Conservation (phyloP, 2,329 filamentous ascomycete species). For the Phyllosticta citrichinensis region DNA sequence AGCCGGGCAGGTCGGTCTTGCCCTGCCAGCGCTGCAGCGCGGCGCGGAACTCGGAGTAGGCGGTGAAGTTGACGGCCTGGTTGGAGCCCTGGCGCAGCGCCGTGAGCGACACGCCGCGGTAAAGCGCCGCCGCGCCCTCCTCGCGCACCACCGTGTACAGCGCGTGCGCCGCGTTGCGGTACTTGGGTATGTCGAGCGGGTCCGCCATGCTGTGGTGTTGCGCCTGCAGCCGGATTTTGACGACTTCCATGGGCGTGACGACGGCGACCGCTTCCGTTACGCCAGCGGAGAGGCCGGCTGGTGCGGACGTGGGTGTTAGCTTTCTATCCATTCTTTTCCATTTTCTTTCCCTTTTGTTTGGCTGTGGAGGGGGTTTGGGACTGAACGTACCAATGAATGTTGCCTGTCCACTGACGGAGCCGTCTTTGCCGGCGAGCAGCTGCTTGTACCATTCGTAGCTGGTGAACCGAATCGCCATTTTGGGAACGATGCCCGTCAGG, state of each 20-base stretch:
- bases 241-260: constrained; percentile 97
- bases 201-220: constrained; percentile 98
- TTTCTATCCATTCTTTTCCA: not conserved
- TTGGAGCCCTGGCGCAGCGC: constrained; percentile 92
- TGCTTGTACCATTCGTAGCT: constrained; percentile 96
- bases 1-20: constrained; percentile 65
- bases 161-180: constrained; percentile 80
- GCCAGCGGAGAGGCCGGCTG: constrained; percentile 81
- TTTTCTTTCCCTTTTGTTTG: not conserved
- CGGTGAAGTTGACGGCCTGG: constrained; percentile 93
- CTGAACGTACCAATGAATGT: constrained; percentile 56
- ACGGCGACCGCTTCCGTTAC: constrained; percentile 94
- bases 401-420: constrained; percentile 56
- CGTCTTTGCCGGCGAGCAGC: constrained; percentile 55
- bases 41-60: constrained; percentile 88
- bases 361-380: not conserved
- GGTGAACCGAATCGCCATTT: constrained; percentile 99
- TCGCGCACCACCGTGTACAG: constrained; percentile 84
- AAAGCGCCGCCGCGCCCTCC: constrained; percentile 79
- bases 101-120: constrained; percentile 87
- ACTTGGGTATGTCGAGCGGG: constrained; percentile 90
- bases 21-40: constrained; percentile 64
- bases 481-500: constrained; percentile 89
- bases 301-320: not conserved
- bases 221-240: constrained; percentile 96